Evolutionary conservation across 306 rosid genomes (phyloP).

Genomic region (Rubus parviflorus): DNA sequence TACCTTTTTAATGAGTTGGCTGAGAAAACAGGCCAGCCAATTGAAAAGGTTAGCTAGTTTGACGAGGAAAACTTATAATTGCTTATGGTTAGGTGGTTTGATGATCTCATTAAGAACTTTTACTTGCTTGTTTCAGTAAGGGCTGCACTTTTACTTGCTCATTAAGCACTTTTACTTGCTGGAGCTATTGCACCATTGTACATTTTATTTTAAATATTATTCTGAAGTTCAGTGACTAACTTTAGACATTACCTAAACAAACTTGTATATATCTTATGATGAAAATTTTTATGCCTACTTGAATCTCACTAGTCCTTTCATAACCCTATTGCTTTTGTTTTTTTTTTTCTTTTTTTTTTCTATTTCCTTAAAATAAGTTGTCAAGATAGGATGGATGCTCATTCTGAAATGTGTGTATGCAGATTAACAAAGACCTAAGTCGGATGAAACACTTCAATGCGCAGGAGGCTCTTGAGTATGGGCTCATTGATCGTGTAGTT

Average conservation of each 20-base stretch:
- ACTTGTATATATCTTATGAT: not conserved
- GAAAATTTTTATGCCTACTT: not conserved
- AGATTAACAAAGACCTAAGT: slow-evolving; percentile 68
- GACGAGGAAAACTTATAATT: slow-evolving; percentile 2
- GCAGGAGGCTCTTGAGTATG: slow-evolving; percentile 89
- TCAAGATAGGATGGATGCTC: not conserved
- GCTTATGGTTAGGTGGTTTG: not conserved
- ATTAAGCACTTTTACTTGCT: no score
- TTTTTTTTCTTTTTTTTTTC: not conserved
- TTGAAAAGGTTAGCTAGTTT: slow-evolving; percentile 69
- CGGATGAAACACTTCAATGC: slow-evolving; percentile 69
- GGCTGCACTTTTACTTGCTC: no score
- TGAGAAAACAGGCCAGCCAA: slow-evolving; percentile 77
- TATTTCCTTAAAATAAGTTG: not conserved
- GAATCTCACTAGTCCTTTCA: not conserved
- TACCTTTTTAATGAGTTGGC: slow-evolving; percentile 75
- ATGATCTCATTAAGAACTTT: not conserved
- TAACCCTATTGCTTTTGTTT: not conserved
- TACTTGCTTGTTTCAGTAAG: not conserved
- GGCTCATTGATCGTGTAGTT: slow-evolving; percentile 73
- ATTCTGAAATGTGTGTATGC: slow-evolving; percentile 31
- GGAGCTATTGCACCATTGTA: no score
- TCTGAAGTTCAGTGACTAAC: not conserved
- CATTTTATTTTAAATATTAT: no score
- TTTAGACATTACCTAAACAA: not conserved